Percentiles rank a stretch among this genome's conserved stretches.
Conservation (phyloP, 2,329 filamentous ascomycete genomes). For the Ophiocordyceps camponoti-saundersi region DNA sequence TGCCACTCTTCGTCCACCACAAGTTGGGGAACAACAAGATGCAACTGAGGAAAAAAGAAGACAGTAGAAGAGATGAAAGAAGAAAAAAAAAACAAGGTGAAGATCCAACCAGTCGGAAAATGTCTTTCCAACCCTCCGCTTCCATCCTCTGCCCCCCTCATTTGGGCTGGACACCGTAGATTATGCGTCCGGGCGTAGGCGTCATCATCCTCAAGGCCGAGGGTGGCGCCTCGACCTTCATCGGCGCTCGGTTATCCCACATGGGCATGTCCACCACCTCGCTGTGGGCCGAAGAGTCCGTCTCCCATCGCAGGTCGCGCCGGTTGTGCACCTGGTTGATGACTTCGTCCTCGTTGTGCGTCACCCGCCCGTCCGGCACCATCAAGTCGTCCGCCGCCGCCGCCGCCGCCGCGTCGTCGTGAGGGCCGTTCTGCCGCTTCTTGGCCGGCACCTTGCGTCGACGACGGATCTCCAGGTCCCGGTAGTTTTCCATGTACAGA, state of each 20-base stretch:
- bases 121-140: background rate
- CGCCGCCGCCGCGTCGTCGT: conserved; percentile 22
- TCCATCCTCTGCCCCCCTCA: background rate
- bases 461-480: conserved; percentile 18
- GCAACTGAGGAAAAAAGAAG: no score
- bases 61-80: no score
- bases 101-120: no score
- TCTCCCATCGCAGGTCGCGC: conserved; percentile 10
- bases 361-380: conserved; percentile 15
- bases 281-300: conserved; percentile 7
- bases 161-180: background rate
- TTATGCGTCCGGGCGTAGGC: background rate
- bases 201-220: conserved; percentile 1
- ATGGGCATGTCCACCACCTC: conserved; percentile 12
- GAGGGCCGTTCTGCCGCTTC: conserved; percentile 9
- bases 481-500: conserved; percentile 20
- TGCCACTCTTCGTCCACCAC: no score
- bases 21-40: no score
- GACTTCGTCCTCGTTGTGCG: conserved; percentile 15
- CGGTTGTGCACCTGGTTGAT: conserved; percentile 15
- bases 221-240: conserved; percentile 11
- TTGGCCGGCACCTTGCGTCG: conserved; percentile 21
- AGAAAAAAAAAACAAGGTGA: no score
- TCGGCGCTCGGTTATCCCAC: conserved; percentile 11
- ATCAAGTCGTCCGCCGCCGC: no score